Percentiles rank a stretch among this genome's conserved stretches.
These are phyloP conservation scores for Penicillium soppii DNA, from an alignment of 495 filamentous ascomycete species.

Conservation along the genomic window DNA sequence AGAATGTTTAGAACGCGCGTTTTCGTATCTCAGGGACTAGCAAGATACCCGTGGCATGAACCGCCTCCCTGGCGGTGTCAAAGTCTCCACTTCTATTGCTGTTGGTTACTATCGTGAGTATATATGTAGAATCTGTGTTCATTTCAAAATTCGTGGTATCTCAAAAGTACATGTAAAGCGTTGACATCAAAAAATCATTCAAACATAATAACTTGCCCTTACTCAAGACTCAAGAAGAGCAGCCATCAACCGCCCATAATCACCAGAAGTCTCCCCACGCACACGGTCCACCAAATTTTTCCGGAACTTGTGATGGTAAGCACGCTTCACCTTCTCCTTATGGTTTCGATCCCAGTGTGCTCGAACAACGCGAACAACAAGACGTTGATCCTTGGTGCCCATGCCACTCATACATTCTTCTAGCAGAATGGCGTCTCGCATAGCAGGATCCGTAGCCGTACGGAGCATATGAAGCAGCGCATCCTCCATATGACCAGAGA, in stretches of 20 bases:
- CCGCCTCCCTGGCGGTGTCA: too few species aligned
- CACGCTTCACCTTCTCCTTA: slow-evolving; percentile 69
- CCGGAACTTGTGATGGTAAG: slow-evolving; percentile 64
- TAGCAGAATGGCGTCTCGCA: slow-evolving; percentile 74
- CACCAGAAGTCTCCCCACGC: slow-evolving; percentile 79
- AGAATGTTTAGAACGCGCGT: too few species aligned
- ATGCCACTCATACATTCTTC: slow-evolving; percentile 84
- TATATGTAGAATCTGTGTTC: too few species aligned
- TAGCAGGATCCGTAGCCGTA: slow-evolving; percentile 73
- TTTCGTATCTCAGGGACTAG: too few species aligned
- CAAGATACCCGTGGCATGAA: too few species aligned
- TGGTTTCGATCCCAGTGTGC: slow-evolving; percentile 75
- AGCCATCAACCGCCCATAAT: slow-evolving; percentile 65
- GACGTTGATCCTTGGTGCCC: slow-evolving; percentile 80
- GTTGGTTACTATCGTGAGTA: too few species aligned
- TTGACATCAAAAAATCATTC: too few species aligned
- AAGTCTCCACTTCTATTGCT: too few species aligned
- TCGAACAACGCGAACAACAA: slow-evolving; percentile 72
- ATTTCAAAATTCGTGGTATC: too few species aligned
- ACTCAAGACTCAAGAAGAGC: slow-evolving; percentile 42
- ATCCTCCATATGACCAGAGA: slow-evolving; percentile 89
- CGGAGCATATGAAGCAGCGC: slow-evolving; percentile 77
- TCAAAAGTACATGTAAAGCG: too few species aligned
- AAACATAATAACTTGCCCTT: too few species aligned
- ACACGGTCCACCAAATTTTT: slow-evolving; percentile 64